phyloP scores from a whole-genome alignment of 371 early-diverging fungal genomes.

The Zychaea mexicana region DNA sequence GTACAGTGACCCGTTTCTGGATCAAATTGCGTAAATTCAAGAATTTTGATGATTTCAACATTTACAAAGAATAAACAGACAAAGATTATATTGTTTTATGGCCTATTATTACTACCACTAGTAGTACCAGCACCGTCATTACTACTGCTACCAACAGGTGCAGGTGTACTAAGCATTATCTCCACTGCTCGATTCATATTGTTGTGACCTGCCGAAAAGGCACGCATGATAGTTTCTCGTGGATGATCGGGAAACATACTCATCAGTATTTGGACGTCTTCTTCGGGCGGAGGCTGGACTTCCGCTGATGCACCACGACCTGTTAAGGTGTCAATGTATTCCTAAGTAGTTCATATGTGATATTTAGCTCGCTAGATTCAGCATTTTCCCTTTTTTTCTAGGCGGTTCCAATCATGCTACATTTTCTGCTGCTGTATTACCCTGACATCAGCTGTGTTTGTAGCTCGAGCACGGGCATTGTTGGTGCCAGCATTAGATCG shows the following conservation, averaged over 20 bases:
- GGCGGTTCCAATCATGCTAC: no score
- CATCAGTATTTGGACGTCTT: constrained; percentile 50
- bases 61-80: constrained; percentile 4
- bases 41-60: constrained; percentile 1
- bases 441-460: constrained; percentile 4
- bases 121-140: neutral
- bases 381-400: no score
- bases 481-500: constrained; percentile 10
- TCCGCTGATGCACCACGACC: constrained; percentile 31
- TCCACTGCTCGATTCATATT: constrained; percentile 61
- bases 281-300: constrained; percentile 42
- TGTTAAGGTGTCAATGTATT: constrained; percentile 62
- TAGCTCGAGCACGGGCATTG: neutral
- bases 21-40: constrained; percentile 4
- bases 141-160: constrained; percentile 17
- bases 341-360: constrained; percentile 18
- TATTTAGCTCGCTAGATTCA: neutral
- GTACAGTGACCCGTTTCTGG: constrained; percentile 10
- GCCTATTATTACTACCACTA: neutral
- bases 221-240: constrained; percentile 55
- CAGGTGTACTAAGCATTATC: constrained; percentile 48
- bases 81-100: neutral
- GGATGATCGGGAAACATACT: constrained; percentile 63
- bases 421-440: neutral
- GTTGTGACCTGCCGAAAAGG: constrained; percentile 56